These are phyloP conservation scores for Metschnikowia cerradonensis DNA, from an alignment of 805 yeast genomes.

Conservation along the genomic window DNA sequence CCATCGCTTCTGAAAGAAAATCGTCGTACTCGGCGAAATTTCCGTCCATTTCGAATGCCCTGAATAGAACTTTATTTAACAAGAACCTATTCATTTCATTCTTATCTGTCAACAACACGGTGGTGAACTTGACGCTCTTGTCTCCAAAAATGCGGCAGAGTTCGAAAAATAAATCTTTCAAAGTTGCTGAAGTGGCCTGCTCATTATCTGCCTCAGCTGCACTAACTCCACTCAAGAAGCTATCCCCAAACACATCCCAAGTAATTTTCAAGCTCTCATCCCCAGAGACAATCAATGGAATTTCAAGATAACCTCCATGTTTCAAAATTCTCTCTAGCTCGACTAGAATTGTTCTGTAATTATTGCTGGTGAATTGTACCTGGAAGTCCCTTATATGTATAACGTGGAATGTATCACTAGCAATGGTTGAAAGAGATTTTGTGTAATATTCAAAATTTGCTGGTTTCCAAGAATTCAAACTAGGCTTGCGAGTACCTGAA, in stretches of 20 bases:
- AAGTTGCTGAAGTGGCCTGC: background rate
- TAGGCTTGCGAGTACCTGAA: background rate
- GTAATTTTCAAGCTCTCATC: slow-evolving; percentile 1
- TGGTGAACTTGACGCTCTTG: slow-evolving; percentile 28
- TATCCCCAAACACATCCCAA: slow-evolving; percentile 2
- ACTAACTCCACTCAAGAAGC: background rate
- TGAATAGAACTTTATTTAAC: slow-evolving; percentile 21
- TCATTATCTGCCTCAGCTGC: background rate
- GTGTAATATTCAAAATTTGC: slow-evolving; percentile 16
- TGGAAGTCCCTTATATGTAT: slow-evolving; percentile 36
- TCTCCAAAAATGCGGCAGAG: slow-evolving; percentile 29
- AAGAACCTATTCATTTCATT: slow-evolving; percentile 31
- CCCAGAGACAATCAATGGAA: slow-evolving; percentile 21
- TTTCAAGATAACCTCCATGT: slow-evolving; percentile 33
- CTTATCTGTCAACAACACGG: slow-evolving; percentile 26
- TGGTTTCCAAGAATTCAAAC: slow-evolving; percentile 8
- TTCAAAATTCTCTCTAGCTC: slow-evolving; percentile 37
- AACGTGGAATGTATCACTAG: slow-evolving; percentile 29
- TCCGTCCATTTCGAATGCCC: slow-evolving; percentile 33
- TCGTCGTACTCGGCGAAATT: slow-evolving; percentile 25
- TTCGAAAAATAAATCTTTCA: slow-evolving; percentile 17
- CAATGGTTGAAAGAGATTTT: slow-evolving; percentile 23
- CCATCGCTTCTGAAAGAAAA: slow-evolving; percentile 16
- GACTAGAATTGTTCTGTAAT: slow-evolving; percentile 22
- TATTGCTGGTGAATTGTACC: slow-evolving; percentile 28